Conservation (phyloP, 148 eudicot genomes). For the Fagopyrum tataricum region DNA sequence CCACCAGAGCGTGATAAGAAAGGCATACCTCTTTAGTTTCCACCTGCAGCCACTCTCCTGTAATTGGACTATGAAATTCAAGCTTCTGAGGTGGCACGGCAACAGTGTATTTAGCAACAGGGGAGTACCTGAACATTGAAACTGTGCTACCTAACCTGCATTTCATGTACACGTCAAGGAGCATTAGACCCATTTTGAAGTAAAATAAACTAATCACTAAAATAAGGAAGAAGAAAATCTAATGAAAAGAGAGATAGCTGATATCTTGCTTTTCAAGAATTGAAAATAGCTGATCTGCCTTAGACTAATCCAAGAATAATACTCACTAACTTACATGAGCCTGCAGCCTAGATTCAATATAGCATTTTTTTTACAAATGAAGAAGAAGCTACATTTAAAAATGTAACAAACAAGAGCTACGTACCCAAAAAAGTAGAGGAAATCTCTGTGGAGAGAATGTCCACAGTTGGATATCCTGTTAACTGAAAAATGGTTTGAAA, state of each 20-base stretch:
- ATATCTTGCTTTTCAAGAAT: too few species aligned
- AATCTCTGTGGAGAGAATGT: constrained; percentile 81
- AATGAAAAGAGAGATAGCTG: neutral
- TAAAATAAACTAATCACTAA: neutral
- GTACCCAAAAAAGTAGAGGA: constrained; percentile 93
- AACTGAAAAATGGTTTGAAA: constrained; percentile 70
- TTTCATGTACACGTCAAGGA: neutral
- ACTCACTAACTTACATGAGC: neutral
- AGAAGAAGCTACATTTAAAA: neutral
- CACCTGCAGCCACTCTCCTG: constrained; percentile 45
- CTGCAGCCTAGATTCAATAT: neutral
- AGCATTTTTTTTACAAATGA: neutral
- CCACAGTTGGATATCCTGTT: constrained; percentile 61
- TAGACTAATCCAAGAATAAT: neutral
- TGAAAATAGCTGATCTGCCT: neutral
- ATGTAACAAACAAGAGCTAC: constrained; percentile 2
- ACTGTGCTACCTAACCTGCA: constrained; percentile 92
- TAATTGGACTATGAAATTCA: constrained; percentile 44
- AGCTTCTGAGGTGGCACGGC: constrained; percentile 68
- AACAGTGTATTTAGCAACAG: constrained; percentile 57
- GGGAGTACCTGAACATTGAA: constrained; percentile 81
- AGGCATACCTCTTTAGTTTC: constrained; percentile 50
- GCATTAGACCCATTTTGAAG: neutral
- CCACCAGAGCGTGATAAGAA: neutral
- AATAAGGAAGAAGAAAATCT: neutral